Conservation (phyloP, 2,329 filamentous ascomycete species). For the Epichloe festucae region DNA sequence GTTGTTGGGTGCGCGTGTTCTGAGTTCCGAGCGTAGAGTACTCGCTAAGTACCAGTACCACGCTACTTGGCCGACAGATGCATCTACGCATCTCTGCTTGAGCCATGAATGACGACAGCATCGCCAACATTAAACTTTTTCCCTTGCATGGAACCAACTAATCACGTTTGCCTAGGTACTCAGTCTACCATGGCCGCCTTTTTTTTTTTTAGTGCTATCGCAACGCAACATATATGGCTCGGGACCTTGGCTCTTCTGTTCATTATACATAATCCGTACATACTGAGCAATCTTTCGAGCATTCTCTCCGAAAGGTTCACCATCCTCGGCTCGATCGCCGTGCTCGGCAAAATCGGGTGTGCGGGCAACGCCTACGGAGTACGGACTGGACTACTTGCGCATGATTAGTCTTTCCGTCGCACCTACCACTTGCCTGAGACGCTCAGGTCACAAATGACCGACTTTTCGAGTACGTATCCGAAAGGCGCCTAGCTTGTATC, state of each 20-base stretch:
- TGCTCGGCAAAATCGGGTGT: neutral
- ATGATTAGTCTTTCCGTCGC: slow-evolving; percentile 4
- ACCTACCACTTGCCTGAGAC: neutral
- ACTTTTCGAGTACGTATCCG: neutral
- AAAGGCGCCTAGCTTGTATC: neutral
- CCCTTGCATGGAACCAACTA: neutral
- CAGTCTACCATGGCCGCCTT: neutral
- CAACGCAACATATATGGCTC: neutral
- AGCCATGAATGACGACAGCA: slow-evolving; percentile 3
- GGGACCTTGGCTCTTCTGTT: too few relatives aligned
- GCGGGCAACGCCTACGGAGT: neutral
- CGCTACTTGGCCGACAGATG: neutral
- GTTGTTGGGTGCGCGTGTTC: neutral
- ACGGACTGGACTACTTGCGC: neutral
- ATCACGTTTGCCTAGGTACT: neutral
- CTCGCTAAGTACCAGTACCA: too few relatives aligned
- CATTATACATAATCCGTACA: too few relatives aligned
- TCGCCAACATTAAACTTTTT: slow-evolving; percentile 3
- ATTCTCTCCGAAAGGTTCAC: too few relatives aligned
- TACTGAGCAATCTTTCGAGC: too few relatives aligned
- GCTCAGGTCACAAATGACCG: neutral
- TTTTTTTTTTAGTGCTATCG: too few relatives aligned
- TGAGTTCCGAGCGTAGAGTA: neutral
- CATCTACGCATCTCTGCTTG: neutral
- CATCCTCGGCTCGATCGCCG: neutral